A percentile compares a stretch with the other conserved stretches of the same genome.
These are phyloP conservation scores for Leishmania guyanensis DNA, from an alignment of 208 protist genomes.

Conservation along the genomic window DNA sequence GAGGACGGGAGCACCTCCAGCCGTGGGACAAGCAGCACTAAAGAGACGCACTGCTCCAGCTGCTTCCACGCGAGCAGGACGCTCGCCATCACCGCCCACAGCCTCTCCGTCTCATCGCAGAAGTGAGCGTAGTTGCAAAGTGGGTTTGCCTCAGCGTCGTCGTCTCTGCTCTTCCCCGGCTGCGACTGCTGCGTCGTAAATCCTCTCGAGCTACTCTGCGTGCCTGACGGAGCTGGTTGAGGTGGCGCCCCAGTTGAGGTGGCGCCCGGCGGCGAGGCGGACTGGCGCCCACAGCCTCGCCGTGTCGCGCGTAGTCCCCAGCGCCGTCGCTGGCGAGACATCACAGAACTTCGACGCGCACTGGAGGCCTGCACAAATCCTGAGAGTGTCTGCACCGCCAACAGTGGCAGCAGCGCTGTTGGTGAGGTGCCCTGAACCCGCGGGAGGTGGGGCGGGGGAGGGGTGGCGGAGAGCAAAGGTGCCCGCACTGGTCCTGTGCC, in stretches of 20 bases:
- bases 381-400: conserved; percentile 14
- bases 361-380: conserved; percentile 10
- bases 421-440: conserved; percentile 1
- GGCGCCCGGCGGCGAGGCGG: neutral
- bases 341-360: neutral
- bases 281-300: neutral
- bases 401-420: conserved; percentile 6
- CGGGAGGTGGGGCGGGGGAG: neutral
- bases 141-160: neutral
- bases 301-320: conserved; percentile 1
- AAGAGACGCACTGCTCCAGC: conserved; percentile 19
- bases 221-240: neutral
- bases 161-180: neutral
- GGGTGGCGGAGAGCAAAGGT: neutral
- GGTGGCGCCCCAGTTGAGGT: neutral
- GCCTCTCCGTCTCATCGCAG: conserved; percentile 21
- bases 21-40: conserved; percentile 6
- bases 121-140: conserved; percentile 11
- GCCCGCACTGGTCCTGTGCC: neutral
- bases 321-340: conserved; percentile 9
- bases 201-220: neutral
- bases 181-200: neutral
- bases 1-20: conserved; percentile 10
- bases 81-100: conserved; percentile 39
- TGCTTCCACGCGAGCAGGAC: conserved; percentile 43